Percentiles rank a stretch among this genome's conserved stretches.
Evolutionary conservation across 2,329 filamentous ascomycete species (phyloP).

Genomic region (Dactylonectria macrodidyma): DNA sequence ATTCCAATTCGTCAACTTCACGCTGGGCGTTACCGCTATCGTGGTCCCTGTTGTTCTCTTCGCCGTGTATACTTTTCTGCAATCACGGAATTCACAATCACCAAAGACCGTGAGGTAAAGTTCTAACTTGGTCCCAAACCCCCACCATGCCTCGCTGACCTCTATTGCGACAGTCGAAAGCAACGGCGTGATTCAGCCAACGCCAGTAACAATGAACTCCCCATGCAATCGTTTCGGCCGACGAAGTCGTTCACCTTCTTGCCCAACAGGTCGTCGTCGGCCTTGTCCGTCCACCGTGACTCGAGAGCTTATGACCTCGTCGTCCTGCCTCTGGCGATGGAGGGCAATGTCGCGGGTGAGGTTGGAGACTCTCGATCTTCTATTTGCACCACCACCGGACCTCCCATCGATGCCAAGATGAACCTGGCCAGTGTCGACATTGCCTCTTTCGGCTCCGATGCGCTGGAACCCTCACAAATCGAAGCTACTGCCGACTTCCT

Average conservation of each 20-base stretch:
- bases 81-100: conserved; percentile 1
- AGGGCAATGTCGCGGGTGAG: conserved; percentile 21
- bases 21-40: conserved; percentile 15
- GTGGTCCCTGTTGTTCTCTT: conserved; percentile 23
- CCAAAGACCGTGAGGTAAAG: conserved; percentile 11
- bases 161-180: neutral
- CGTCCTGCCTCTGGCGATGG: conserved; percentile 30
- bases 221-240: conserved; percentile 26
- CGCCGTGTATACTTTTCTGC: conserved; percentile 7
- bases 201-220: neutral
- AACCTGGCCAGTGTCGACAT: conserved; percentile 28
- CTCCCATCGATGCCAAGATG: conserved; percentile 26
- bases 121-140: neutral
- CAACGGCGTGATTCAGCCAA: conserved; percentile 4
- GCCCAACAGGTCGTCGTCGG: conserved; percentile 13
- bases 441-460: conserved; percentile 27
- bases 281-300: conserved; percentile 16
- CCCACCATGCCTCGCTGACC: neutral
- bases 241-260: conserved; percentile 29
- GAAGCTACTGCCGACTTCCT: conserved; percentile 28
- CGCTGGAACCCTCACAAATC: conserved; percentile 25
- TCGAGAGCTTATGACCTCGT: conserved; percentile 27
- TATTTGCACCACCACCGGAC: conserved; percentile 13
- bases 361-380: conserved; percentile 26
- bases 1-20: conserved; percentile 24